Conservation (phyloP, 2,329 filamentous ascomycete species). For the Epichloe coenophiala region DNA sequence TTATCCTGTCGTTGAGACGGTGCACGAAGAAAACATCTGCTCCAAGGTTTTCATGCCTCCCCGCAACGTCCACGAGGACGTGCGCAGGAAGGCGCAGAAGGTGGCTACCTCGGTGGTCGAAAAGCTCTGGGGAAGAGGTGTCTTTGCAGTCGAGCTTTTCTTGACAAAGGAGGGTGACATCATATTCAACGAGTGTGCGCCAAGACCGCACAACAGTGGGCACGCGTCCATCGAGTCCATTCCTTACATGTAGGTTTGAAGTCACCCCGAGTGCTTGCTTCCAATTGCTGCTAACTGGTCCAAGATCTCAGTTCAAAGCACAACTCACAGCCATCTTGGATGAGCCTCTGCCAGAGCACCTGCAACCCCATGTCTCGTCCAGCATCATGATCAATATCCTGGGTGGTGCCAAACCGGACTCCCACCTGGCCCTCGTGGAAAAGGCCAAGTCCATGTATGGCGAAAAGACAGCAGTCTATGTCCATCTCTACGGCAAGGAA, state of each 20-base stretch:
- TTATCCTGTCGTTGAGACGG: constrained; percentile 84
- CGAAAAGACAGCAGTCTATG: constrained; percentile 35
- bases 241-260: constrained; percentile 38
- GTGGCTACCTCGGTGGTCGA: constrained; percentile 69
- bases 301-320: constrained; percentile 71
- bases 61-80: constrained; percentile 47
- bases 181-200: constrained; percentile 30
- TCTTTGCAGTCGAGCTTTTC: constrained; percentile 97
- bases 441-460: constrained; percentile 30
- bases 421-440: constrained; percentile 41
- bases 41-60: constrained; percentile 82
- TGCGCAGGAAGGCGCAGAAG: constrained; percentile 54
- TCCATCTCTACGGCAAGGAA: constrained; percentile 88
- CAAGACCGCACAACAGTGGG: constrained; percentile 75
- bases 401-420: constrained; percentile 51
- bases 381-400: constrained; percentile 75
- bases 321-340: constrained; percentile 77
- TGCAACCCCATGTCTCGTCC: constrained; percentile 44
- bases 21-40: constrained; percentile 93
- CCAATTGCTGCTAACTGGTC: not conserved
- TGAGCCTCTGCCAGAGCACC: constrained; percentile 37
- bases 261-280: not conserved
- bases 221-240: constrained; percentile 94
- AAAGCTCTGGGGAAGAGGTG: constrained; percentile 74
- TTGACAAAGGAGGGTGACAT: constrained; percentile 52